Conservation (phyloP, 306 rosid species). For the Phaseolus lunatus region DNA sequence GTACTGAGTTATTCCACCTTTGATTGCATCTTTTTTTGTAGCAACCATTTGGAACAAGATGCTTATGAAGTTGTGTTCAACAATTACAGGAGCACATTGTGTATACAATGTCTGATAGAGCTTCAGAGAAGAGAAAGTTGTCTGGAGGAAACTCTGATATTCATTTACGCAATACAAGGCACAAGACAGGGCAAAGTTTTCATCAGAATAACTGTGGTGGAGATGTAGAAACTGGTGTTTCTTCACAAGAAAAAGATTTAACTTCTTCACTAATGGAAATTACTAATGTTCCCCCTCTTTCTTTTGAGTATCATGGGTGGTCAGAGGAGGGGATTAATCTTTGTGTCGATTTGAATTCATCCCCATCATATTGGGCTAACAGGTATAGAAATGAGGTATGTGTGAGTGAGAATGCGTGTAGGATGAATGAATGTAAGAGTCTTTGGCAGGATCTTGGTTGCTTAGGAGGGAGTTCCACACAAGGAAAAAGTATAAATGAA, state of each 20-base stretch:
- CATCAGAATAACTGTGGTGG: slow-evolving; percentile 38
- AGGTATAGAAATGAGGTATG: slow-evolving; percentile 64
- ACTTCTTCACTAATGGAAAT: slow-evolving; percentile 49
- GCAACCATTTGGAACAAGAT: slow-evolving; percentile 15
- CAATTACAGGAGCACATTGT: slow-evolving; percentile 29
- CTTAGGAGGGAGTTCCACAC: slow-evolving; percentile 50
- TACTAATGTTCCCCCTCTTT: slow-evolving; percentile 46
- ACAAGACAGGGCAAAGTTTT: slow-evolving; percentile 22
- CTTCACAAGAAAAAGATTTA: slow-evolving; percentile 50
- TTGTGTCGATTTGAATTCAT: slow-evolving; percentile 70
- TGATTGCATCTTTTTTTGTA: slow-evolving; percentile 3
- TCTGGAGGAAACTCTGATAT: slow-evolving; percentile 17
- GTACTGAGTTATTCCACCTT: not conserved
- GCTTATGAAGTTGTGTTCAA: slow-evolving; percentile 12
- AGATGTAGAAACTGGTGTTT: slow-evolving; percentile 41
- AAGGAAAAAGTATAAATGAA: slow-evolving; percentile 46
- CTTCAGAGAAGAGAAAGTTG: slow-evolving; percentile 26
- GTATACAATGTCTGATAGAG: slow-evolving; percentile 31
- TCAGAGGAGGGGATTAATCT: slow-evolving; percentile 76
- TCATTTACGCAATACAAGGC: slow-evolving; percentile 3
- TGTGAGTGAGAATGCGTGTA: slow-evolving; percentile 43
- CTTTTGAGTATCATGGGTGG: slow-evolving; percentile 71
- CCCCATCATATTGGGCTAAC: slow-evolving; percentile 71
- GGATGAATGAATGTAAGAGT: slow-evolving; percentile 52
- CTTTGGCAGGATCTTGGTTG: slow-evolving; percentile 55